Evolutionary conservation across 768 basidiomycete species (phyloP), one percentile per base, ranked within the genome.

Genomic region (Imleria badia): DNA sequence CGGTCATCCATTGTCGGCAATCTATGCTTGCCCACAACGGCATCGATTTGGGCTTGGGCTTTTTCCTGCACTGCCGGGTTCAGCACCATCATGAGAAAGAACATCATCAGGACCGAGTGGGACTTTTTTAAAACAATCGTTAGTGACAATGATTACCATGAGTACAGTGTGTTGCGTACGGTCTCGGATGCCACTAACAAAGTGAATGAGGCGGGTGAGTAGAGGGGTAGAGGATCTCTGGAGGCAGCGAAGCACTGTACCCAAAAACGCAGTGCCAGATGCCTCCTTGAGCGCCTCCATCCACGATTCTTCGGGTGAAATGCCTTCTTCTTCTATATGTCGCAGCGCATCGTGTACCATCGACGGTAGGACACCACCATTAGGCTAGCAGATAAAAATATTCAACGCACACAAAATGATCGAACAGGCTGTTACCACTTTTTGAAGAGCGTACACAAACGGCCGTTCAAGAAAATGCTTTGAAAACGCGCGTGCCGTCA

Each of bases 1-100:
- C 57, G 56, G 43, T 58, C 57, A 11, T 59, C 23, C 20, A 59
- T 42, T 3, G 57, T 47, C 1, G 57, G 57, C 10, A 58, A 19
- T 33, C 57, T 52, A 3, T 19, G 30, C 5, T 30, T 52, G 3
- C 57, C 56, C n/a, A 58, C 35, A 6, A 47, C 45, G 34, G 44
- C n/a, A 22, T 58, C 57, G 1, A 58, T 59, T 17, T 58, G 48
- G 9, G 48, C 40, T 23, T 59, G 57, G 1, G 57, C 57, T 5
- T 52, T 59, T n/a, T 38, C 49, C 31, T 58, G 57, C 10, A 19
- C 36, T 9, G 12, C 12, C 2, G 45, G 57, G 12, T 58, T 38
- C 39, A 59, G 2, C 26, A 52, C 40, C 57, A 58, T 58, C 49
- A 46, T 39, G 1, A 58, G 34, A 6, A 59, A 42, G 29, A 58